phyloP scores from a whole-genome alignment of 768 basidiomycete genomes.

The Chalciporus piperatus region DNA sequence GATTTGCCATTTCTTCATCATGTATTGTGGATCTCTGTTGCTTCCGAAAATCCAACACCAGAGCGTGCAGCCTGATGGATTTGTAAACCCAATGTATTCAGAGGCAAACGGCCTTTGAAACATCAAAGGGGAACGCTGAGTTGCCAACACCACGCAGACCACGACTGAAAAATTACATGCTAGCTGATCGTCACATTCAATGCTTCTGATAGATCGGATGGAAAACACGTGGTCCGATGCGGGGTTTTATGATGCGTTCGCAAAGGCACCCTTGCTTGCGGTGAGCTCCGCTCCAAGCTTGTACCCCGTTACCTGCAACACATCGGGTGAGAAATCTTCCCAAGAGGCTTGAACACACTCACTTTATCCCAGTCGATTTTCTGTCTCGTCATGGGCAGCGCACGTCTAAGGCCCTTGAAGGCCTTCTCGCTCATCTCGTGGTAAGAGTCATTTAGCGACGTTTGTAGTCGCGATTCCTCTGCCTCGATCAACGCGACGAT shows the following conservation, averaged over 20 bases:
- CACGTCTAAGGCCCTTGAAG: constrained; percentile 87
- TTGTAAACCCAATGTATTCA: neutral
- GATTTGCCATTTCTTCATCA: neutral
- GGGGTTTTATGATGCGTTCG: constrained; percentile 22
- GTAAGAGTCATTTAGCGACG: constrained; percentile 77
- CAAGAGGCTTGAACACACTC: constrained; percentile 7
- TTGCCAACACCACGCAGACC: neutral
- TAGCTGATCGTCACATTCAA: neutral
- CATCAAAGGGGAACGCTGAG: neutral
- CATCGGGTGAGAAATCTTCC: neutral
- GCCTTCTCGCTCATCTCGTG: constrained; percentile 90
- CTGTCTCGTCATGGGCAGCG: constrained; percentile 87
- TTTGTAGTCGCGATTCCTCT: constrained; percentile 80
- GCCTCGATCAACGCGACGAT: constrained; percentile 78
- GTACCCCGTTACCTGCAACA: constrained; percentile 50
- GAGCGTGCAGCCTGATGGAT: neutral
- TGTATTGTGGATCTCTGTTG: neutral
- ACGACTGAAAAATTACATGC: neutral
- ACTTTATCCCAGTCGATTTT: constrained; percentile 98
- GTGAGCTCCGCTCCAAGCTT: constrained; percentile 76
- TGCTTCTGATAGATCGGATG: neutral
- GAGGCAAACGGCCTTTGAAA: neutral
- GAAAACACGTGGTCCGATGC: neutral
- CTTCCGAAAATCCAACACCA: neutral
- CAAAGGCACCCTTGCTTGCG: constrained; percentile 58